These are phyloP conservation scores for Penicillium herquei DNA, from an alignment of 495 filamentous ascomycete species.

Conservation along the genomic window DNA sequence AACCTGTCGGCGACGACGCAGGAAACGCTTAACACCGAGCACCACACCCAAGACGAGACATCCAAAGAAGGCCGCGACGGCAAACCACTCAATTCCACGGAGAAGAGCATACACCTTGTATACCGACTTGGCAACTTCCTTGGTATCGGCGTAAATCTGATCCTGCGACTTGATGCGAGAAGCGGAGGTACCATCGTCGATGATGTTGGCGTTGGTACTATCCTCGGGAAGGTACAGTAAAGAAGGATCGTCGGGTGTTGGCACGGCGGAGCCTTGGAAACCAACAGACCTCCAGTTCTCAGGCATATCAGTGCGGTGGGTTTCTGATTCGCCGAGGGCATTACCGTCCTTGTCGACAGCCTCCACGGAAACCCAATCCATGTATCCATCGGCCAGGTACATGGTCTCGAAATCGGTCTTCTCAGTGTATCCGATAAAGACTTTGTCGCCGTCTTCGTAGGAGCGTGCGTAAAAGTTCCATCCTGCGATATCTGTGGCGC, in stretches of 20 bases:
- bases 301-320: conserved; percentile 16
- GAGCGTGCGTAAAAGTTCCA: conserved; percentile 37
- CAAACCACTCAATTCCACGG: not conserved
- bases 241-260: conserved; percentile 11
- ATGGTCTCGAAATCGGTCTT: conserved; percentile 31
- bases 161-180: not conserved
- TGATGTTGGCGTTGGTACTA: not conserved
- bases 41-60: conserved; percentile 1
- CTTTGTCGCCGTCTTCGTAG: conserved; percentile 8
- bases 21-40: not conserved
- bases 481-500: conserved; percentile 37
- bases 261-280: conserved; percentile 5
- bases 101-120: conserved; percentile 13
- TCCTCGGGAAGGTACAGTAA: not conserved
- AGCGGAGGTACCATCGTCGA: not conserved
- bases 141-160: not conserved
- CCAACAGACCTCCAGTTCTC: conserved; percentile 16
- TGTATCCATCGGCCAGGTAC: conserved; percentile 24
- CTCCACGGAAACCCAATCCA: conserved; percentile 50
- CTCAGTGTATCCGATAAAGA: conserved; percentile 18
- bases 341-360: conserved; percentile 20
- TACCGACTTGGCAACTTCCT: conserved; percentile 9
- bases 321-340: conserved; percentile 12
- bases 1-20: conserved; percentile 2
- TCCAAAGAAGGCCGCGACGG: not conserved